Conservation (phyloP, 2,329 filamentous ascomycete species). For the Fusarium verticillioides region DNA sequence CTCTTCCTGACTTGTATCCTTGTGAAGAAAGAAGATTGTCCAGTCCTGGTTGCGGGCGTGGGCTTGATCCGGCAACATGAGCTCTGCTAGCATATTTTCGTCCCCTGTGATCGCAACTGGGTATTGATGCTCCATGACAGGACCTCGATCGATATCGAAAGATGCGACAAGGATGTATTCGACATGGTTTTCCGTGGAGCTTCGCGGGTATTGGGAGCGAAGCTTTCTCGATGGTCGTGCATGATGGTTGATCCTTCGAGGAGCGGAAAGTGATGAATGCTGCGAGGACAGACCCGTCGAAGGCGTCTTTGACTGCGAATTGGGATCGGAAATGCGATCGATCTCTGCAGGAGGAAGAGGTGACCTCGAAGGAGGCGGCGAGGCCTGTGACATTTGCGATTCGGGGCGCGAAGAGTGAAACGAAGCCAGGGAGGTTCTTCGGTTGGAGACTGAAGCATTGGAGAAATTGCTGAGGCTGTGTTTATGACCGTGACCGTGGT, state of each 20-base stretch:
- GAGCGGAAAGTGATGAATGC: slow-evolving; percentile 68
- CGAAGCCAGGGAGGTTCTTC: slow-evolving; percentile 70
- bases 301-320: slow-evolving; percentile 68
- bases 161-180: slow-evolving; percentile 98
- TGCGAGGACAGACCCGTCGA: slow-evolving; percentile 70
- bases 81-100: slow-evolving; percentile 96
- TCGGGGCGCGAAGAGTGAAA: slow-evolving; percentile 69
- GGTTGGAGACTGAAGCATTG: slow-evolving; percentile 48
- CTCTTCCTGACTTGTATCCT: slow-evolving; percentile 86
- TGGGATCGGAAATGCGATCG: slow-evolving; percentile 68
- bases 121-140: slow-evolving; percentile 98
- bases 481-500: slow-evolving; percentile 45
- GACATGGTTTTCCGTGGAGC: slow-evolving; percentile 88
- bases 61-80: slow-evolving; percentile 98
- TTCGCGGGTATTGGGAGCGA: slow-evolving; percentile 80
- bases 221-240: slow-evolving; percentile 65
- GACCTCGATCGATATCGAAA: slow-evolving; percentile 95
- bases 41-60: slow-evolving; percentile 96
- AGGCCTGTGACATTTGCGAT: slow-evolving; percentile 67
- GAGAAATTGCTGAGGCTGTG: slow-evolving; percentile 49
- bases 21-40: slow-evolving; percentile 99
- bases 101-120: slow-evolving; percentile 95
- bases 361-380: slow-evolving; percentile 65
- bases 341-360: slow-evolving; percentile 63
- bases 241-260: slow-evolving; percentile 62